Evolutionary conservation across 257 asterid species (phyloP), one percentile per base, ranked within the genome.

Genomic region (Ehretia macrophylla): DNA sequence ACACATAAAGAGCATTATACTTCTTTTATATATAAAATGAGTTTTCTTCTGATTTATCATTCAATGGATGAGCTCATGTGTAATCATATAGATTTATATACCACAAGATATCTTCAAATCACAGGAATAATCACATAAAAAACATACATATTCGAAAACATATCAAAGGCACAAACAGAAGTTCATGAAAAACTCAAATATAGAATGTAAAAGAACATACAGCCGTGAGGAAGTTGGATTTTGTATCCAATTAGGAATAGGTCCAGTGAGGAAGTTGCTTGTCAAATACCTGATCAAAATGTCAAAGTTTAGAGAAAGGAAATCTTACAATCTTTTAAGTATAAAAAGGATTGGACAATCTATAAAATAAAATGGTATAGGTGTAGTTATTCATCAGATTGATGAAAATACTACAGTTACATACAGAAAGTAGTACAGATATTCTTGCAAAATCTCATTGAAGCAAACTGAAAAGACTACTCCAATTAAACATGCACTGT

Each of bases 221-320:
- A n/a, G n/a, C n/a, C n/a, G 35, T 64, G 37, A 67, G 14, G 56
- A 0, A 37, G 60, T 70, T 70, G 21, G 63, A 58, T 16, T n/a
- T 61, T 3, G 49, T 32, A 75, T 63, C 84, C 92, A 27, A 1
- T 55, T 65, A 63, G 74, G 84, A 66, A 84, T 45, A 6, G 65
- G 64, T 47, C 85, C 88, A 13, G 73, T 56, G 20, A 84, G 84
- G 44, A 32, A 58, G 79, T 84, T 84, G 54, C 79, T 70, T 12
- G 85, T 76, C 64, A 84, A 57, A 57, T 45, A 74, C 84, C 85
- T 84, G 70, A 60, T 51, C 42, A 59, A 38, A 32, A 8, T 53
- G 1, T 23, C 56, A 27, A 27, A 63, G 39, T 21, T 58, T 46
- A 21, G 23, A 38, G 65, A 18, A 0, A 3, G 14, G 14, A 0